These are phyloP conservation scores for Apiospora hydei DNA, from an alignment of 2,329 filamentous ascomycete species.

Conservation along the genomic window DNA sequence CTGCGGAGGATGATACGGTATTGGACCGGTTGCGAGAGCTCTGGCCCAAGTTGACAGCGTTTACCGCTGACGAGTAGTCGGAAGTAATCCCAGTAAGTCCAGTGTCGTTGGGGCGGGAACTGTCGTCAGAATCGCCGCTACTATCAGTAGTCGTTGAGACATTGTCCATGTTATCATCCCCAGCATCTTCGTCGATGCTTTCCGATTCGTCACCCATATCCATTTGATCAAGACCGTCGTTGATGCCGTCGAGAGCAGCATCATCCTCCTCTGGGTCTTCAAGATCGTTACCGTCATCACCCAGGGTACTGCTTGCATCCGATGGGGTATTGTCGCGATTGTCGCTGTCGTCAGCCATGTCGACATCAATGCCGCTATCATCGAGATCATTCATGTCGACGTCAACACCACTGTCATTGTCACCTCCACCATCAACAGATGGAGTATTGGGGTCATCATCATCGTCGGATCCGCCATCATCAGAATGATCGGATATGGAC, in stretches of 20 bases:
- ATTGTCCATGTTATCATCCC: background rate
- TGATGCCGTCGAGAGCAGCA: background rate
- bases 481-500: background rate
- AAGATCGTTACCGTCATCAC: constrained; percentile 26
- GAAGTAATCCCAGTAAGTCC: background rate
- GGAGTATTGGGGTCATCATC: background rate
- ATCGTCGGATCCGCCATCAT: background rate
- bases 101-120: background rate
- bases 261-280: constrained; percentile 16
- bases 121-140: background rate
- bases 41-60: background rate
- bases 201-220: background rate
- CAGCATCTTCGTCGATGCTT: background rate
- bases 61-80: background rate
- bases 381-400: background rate
- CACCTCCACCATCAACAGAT: background rate
- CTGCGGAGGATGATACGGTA: background rate
- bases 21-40: background rate
- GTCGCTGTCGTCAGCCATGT: background rate
- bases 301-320: background rate
- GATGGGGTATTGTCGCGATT: background rate
- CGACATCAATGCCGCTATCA: background rate
- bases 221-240: background rate
- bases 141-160: background rate
- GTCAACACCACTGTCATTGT: background rate